Conservation (phyloP, 2,329 filamentous ascomycete species). For the Stagonosporopsis vannaccii region DNA sequence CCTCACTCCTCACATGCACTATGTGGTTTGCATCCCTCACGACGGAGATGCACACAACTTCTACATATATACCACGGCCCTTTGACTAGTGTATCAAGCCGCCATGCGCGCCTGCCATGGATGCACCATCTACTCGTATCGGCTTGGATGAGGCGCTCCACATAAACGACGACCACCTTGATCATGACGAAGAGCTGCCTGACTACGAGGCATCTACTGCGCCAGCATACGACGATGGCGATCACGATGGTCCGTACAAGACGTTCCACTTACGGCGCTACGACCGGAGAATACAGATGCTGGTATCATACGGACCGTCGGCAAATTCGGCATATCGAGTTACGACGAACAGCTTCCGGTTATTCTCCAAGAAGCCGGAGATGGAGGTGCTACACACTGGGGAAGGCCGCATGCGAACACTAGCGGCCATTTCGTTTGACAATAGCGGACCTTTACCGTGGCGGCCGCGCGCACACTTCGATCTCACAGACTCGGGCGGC, state of each 20-base stretch:
- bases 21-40: slow-evolving; percentile 7
- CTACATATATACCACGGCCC: slow-evolving; percentile 21
- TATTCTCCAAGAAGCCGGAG: slow-evolving; percentile 46
- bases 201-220: slow-evolving; percentile 33
- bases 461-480: slow-evolving; percentile 42
- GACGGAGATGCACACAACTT: slow-evolving; percentile 8
- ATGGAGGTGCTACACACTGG: slow-evolving; percentile 38
- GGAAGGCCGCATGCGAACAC: slow-evolving; percentile 28
- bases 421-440: slow-evolving; percentile 39
- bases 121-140: slow-evolving; percentile 17
- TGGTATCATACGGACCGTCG: slow-evolving; percentile 27
- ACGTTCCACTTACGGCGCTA: slow-evolving; percentile 36
- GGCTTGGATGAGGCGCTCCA: slow-evolving; percentile 21
- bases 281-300: slow-evolving; percentile 35
- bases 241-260: slow-evolving; percentile 28
- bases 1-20: slow-evolving; percentile 11
- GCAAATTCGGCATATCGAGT: slow-evolving; percentile 36
- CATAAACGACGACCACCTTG: slow-evolving; percentile 16
- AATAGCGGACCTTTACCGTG: slow-evolving; percentile 42
- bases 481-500: slow-evolving; percentile 21
- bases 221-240: slow-evolving; percentile 33
- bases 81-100: slow-evolving; percentile 20
- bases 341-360: slow-evolving; percentile 29
- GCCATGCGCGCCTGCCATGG: slow-evolving; percentile 25
- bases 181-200: slow-evolving; percentile 37